A percentile compares a stretch with the other conserved stretches of the same genome.
Conservation (phyloP, 116 monocot genomes). For the Phalaenopsis hybrid region DNA sequence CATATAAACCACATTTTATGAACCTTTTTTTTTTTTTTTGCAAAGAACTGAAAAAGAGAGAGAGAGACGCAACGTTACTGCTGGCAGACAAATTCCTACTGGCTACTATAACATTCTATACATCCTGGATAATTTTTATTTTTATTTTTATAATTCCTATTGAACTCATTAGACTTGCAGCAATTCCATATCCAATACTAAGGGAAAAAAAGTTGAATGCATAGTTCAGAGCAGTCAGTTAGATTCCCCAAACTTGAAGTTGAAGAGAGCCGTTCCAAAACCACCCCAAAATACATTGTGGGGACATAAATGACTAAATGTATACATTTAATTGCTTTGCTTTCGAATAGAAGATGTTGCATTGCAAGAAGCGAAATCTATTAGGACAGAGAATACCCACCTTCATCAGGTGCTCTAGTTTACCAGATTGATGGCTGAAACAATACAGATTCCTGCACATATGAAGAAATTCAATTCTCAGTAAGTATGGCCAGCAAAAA, state of each 20-base stretch:
- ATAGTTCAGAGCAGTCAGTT: background rate
- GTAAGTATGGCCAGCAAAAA: background rate
- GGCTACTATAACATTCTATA: background rate
- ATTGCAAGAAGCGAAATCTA: background rate
- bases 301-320: background rate
- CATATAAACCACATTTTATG: background rate
- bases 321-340: background rate
- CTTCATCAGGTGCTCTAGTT: conserved; percentile 99
- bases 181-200: background rate
- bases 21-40: too few relatives aligned
- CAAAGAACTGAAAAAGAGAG: too few relatives aligned
- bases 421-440: conserved; percentile 92
- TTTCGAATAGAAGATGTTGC: background rate
- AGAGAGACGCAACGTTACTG: background rate
- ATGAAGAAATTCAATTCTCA: conserved; percentile 8
- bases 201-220: background rate
- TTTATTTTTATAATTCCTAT: background rate
- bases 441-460: conserved; percentile 87
- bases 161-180: background rate
- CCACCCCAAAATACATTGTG: background rate
- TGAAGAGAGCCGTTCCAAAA: background rate
- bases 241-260: background rate
- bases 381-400: conserved; percentile 21
- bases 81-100: background rate
- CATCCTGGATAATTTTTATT: background rate